Evolutionary conservation across 495 filamentous ascomycete genomes (phyloP).

Genomic region (Ascodesmis nigricans): DNA sequence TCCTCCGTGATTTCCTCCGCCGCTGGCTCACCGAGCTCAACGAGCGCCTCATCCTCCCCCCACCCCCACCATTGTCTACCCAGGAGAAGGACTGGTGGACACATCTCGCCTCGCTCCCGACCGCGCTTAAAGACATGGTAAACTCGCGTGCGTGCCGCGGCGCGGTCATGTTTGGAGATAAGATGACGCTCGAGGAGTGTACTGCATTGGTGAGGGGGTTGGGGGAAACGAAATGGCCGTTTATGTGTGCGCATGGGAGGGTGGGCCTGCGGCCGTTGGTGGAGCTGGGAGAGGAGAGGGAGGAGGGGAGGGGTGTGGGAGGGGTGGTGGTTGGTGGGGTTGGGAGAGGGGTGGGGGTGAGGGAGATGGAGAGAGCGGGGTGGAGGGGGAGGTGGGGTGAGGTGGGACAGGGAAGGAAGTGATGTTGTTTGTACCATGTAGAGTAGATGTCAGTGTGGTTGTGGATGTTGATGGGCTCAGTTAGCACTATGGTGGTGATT

Average conservation of each 20-base stretch:
- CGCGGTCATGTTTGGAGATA: conserved; percentile 95
- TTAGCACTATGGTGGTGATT: no score
- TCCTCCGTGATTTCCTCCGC: background rate
- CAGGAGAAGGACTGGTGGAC: conserved; percentile 30
- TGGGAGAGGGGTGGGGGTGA: background rate
- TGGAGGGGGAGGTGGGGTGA: background rate
- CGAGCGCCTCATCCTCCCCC: no score
- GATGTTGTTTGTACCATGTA: no score
- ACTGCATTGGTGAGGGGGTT: conserved; percentile 37
- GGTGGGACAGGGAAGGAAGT: no score
- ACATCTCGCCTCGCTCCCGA: conserved; percentile 6
- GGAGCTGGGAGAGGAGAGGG: conserved; percentile 21
- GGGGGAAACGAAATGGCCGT: conserved; percentile 56
- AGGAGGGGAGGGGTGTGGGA: background rate
- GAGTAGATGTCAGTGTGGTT: no score
- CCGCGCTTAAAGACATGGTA: conserved; percentile 59
- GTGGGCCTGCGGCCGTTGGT: conserved; percentile 55
- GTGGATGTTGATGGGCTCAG: no score
- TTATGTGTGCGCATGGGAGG: conserved; percentile 78
- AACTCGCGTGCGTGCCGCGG: conserved; percentile 78
- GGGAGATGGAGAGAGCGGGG: background rate
- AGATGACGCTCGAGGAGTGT: conserved; percentile 43
- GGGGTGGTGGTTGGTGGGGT: background rate
- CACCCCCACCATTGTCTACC: no score
- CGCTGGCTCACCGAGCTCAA: background rate